Percentiles rank a stretch among this genome's conserved stretches.
Conservation (phyloP, 306 rosid genomes). For the Aeschynomene evenia region DNA sequence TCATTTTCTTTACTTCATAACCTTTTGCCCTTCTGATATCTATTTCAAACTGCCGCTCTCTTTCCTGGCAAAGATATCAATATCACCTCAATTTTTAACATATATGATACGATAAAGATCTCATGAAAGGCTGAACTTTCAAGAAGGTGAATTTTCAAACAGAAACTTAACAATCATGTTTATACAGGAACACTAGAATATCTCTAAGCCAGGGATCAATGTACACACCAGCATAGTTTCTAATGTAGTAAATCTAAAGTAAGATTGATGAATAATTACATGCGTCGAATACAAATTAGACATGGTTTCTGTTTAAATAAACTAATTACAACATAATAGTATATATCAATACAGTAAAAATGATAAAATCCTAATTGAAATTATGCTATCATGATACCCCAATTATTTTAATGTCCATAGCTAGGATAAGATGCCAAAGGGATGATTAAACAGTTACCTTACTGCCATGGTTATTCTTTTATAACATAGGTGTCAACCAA, state of each 20-base stretch:
- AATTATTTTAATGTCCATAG: not conserved
- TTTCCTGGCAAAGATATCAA: slow-evolving; percentile 58
- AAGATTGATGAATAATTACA: slow-evolving; percentile 1
- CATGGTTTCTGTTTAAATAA: not conserved
- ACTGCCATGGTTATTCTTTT: not conserved
- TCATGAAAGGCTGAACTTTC: not conserved
- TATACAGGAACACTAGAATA: not conserved
- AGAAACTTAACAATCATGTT: slow-evolving; percentile 3
- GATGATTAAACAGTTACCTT: not conserved
- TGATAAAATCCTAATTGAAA: not conserved
- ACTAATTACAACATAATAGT: not conserved
- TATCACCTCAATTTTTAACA: slow-evolving; percentile 1
- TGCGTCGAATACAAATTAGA: not conserved
- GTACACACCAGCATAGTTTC: slow-evolving; percentile 1
- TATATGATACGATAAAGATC: slow-evolving; percentile 2
- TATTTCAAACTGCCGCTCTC: slow-evolving; percentile 85
- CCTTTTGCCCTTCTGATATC: slow-evolving; percentile 80
- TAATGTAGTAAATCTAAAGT: not conserved
- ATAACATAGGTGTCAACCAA: not conserved
- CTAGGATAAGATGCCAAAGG: not conserved
- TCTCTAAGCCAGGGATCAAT: slow-evolving; percentile 1
- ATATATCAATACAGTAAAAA: not conserved
- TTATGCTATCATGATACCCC: not conserved
- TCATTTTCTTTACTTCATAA: slow-evolving; percentile 83
- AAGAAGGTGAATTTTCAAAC: not conserved